A percentile compares a stretch with the other conserved stretches of the same genome.
phyloP scores from a whole-genome alignment of 1,284 basidiomycete genomes.

The Marasmius sp. region DNA sequence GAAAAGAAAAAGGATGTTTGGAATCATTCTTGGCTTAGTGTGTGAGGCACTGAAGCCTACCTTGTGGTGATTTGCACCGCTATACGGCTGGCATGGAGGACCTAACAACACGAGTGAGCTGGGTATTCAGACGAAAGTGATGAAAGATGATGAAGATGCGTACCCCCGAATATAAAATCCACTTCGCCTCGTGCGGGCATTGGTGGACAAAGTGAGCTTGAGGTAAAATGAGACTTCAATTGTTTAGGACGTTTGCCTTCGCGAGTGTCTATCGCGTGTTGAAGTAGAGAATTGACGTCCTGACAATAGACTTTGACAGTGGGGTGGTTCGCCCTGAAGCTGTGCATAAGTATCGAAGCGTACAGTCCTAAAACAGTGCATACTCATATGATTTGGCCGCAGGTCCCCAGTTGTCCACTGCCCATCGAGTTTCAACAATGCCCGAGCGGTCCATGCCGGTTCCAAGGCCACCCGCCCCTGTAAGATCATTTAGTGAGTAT shows the following conservation, averaged over 20 bases:
- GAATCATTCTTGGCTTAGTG: neutral
- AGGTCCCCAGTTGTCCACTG: constrained; percentile 61
- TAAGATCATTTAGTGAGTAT: constrained; percentile 5
- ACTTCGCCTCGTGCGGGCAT: constrained; percentile 61
- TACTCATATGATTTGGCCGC: constrained; percentile 63
- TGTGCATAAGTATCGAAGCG: constrained; percentile 2
- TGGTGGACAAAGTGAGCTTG: constrained; percentile 26
- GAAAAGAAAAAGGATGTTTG: constrained; percentile 4
- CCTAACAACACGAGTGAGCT: constrained; percentile 34
- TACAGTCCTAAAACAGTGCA: constrained; percentile 14
- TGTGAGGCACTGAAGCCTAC: constrained; percentile 30
- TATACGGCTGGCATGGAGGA: constrained; percentile 72
- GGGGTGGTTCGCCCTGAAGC: constrained; percentile 57
- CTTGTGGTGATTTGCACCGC: constrained; percentile 56
- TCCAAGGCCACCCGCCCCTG: constrained; percentile 71
- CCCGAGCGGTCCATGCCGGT: constrained; percentile 60
- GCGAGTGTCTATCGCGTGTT: constrained; percentile 50
- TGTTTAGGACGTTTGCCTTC: constrained; percentile 35
- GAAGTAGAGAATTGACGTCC: constrained; percentile 57
- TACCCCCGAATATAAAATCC: constrained; percentile 72
- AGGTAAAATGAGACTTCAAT: neutral
- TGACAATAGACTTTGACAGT: constrained; percentile 60
- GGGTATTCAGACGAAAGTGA: constrained; percentile 4
- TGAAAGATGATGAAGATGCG: constrained; percentile 13
- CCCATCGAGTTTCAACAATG: constrained; percentile 63